phyloP scores from a whole-genome alignment of 164 flowering plant species.

The Platanus orientalis region DNA sequence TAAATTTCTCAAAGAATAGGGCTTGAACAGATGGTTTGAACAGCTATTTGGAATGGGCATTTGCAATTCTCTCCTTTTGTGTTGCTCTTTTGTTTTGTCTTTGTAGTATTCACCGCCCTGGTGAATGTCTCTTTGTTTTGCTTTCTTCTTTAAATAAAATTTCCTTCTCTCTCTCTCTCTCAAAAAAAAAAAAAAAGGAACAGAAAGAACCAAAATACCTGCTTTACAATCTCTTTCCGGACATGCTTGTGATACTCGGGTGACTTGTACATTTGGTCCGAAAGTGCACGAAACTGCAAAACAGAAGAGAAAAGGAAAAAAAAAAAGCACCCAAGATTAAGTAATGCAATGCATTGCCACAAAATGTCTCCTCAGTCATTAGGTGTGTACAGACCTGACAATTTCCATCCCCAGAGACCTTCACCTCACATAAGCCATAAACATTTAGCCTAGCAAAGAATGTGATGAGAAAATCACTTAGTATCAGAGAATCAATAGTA shows the following conservation, averaged over 20 bases:
- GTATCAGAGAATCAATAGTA: background rate
- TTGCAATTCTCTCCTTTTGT: too few species aligned
- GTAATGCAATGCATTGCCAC: background rate
- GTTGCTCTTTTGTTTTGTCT: too few species aligned
- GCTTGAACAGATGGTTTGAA: background rate
- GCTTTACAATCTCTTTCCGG: conserved; percentile 77
- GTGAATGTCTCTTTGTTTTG: too few species aligned
- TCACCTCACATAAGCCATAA: conserved; percentile 79
- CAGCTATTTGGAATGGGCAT: background rate
- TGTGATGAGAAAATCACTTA: conserved; percentile 9
- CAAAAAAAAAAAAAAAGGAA: too few species aligned
- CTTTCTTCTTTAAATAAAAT: too few species aligned
- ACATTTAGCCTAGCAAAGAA: conserved; percentile 46
- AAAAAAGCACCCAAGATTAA: background rate
- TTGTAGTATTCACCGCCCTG: too few species aligned
- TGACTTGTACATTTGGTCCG: conserved; percentile 80
- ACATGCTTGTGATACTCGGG: conserved; percentile 89
- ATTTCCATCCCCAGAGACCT: conserved; percentile 91
- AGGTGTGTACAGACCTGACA: conserved; percentile 58
- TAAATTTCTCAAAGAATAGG: background rate
- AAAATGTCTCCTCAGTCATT: background rate
- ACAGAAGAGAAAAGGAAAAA: conserved; percentile 1
- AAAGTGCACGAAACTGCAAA: conserved; percentile 89
- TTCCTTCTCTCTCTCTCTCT: too few species aligned
- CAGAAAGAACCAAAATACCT: conserved; percentile 39